A percentile compares a stretch with the other conserved stretches of the same genome.
Conservation (phyloP, 2,329 filamentous ascomycete genomes). For the Verticillium albo-atrum region DNA sequence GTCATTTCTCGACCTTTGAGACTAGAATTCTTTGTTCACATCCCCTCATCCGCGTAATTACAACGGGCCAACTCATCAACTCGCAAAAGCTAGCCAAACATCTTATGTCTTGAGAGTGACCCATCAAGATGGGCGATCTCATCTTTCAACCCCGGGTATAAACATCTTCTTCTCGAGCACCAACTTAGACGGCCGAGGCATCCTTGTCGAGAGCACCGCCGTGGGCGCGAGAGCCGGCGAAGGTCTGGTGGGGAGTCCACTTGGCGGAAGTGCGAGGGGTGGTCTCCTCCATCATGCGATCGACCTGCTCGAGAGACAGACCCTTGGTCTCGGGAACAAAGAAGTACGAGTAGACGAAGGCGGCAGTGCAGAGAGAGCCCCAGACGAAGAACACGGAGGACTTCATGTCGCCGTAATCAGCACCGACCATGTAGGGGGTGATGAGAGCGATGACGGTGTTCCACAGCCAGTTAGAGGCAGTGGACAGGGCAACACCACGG, state of each 20-base stretch:
- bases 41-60: background rate
- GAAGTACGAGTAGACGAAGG: conserved; percentile 66
- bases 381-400: conserved; percentile 73
- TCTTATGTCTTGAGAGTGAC: background rate
- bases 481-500: conserved; percentile 80
- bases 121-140: background rate
- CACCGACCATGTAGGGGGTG: conserved; percentile 65
- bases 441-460: conserved; percentile 71
- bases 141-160: background rate
- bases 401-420: conserved; percentile 59
- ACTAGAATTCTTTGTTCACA: background rate
- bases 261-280: conserved; percentile 70
- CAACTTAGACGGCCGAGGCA: conserved; percentile 23
- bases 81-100: background rate
- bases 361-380: conserved; percentile 60
- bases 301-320: conserved; percentile 73
- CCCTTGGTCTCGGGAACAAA: conserved; percentile 72
- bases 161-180: background rate
- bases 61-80: background rate
- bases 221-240: conserved; percentile 47
- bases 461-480: conserved; percentile 90
- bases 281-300: conserved; percentile 85
- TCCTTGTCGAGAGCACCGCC: conserved; percentile 25
- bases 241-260: conserved; percentile 71
- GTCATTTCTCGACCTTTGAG: background rate